Evolutionary conservation across 352 stramenopile species (phyloP), one percentile per base, ranked within the genome.

Genomic region (Globisporangium cylindrosporum): DNA sequence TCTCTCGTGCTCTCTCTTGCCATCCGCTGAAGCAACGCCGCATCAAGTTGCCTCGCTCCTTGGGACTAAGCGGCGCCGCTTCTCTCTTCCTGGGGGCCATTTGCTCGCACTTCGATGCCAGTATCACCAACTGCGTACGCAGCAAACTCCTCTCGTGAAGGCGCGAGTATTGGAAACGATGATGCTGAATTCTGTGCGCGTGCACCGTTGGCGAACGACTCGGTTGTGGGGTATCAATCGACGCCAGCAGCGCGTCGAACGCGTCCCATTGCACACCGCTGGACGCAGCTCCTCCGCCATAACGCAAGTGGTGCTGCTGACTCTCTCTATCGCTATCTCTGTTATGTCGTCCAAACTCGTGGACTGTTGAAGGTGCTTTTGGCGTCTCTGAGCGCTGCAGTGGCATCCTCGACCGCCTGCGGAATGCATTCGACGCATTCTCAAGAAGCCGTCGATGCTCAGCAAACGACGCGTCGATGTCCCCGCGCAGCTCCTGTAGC

Each of bases 401-500:
- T 46, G 10, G 38, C 12, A 46, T 46, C 12, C 38, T 18, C 38
- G 38, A 46, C 18, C n/a, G 20, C 15, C 22, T 27, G 8, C 46
- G 43, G 7, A 56, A 34, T 14, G 27, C 55, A 38, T 24, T 62
- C 34, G 48, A 27, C 3, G 24, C 22, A 7, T 48, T 6, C 61
- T 66, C 61, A 4, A 66, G 61, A 14, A 56, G 51, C 22, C 43
- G 63, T 2, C 55, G 63, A n/a, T 62, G 51, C 1, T 46, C 63
- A 6, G 53, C 63, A 48, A 68, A 62, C 25, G 63, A 62, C 34
- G 10, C 53, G 29, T 61, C 63, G 15, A 68, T 62, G 36, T 68
- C 63, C 24, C 41, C 2, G 8, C 63, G 63, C 20, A 68, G 27
- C 51, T 49, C 32, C 51, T 53, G 53, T 9, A 68, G 55, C 53